phyloP scores from a whole-genome alignment of 306 rosid species.

The Quercus rubra region DNA sequence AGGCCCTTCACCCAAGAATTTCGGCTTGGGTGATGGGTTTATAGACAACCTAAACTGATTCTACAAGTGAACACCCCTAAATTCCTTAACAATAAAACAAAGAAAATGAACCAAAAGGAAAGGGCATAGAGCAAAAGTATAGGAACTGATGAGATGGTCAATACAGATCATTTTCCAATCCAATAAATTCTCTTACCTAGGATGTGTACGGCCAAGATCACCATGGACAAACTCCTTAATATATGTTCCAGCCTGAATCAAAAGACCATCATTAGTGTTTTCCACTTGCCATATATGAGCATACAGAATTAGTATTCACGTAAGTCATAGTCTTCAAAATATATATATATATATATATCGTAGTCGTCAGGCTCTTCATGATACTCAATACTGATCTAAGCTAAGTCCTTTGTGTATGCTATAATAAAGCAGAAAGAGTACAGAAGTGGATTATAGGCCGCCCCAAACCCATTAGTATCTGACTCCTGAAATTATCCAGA shows the following conservation, averaged over 20 bases:
- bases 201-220: conserved; percentile 89
- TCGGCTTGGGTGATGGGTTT: no score
- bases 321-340: not conserved
- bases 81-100: not conserved
- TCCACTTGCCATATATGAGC: not conserved
- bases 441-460: not conserved
- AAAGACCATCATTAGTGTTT: conserved; percentile 1
- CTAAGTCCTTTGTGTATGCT: not conserved
- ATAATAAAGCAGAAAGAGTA: not conserved
- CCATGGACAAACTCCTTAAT: conserved; percentile 96
- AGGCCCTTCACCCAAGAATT: no score
- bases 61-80: not conserved
- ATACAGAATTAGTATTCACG: not conserved
- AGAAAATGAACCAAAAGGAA: not conserved
- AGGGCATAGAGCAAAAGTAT: not conserved
- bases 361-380: not conserved
- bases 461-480: not conserved
- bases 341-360: no score
- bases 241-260: conserved; percentile 85
- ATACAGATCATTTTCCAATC: not conserved
- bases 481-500: not conserved
- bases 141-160: not conserved
- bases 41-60: no score
- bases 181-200: conserved; percentile 53
- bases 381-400: not conserved